These are phyloP conservation scores for Westerdykella aurantiaca DNA, from an alignment of 2,329 filamentous ascomycete species.

Conservation along the genomic window DNA sequence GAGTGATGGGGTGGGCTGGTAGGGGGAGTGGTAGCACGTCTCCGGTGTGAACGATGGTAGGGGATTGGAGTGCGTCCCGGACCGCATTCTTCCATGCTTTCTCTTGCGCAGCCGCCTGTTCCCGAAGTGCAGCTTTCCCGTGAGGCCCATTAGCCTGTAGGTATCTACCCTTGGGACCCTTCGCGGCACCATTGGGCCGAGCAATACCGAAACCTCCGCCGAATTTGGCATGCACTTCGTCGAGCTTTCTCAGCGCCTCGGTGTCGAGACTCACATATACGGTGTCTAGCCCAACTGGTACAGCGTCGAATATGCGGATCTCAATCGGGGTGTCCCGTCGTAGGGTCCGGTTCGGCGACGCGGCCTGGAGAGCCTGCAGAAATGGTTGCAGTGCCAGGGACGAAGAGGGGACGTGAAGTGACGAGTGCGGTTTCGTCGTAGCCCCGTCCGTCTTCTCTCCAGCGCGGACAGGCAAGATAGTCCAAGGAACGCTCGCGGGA, in stretches of 20 bases:
- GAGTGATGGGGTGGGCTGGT: slow-evolving; percentile 76
- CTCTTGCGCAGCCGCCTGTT: slow-evolving; percentile 27
- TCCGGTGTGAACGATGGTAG: slow-evolving; percentile 75
- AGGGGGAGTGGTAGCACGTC: slow-evolving; percentile 75
- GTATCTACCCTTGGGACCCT: slow-evolving; percentile 24
- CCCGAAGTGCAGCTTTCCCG: slow-evolving; percentile 11
- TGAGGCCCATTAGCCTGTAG: slow-evolving; percentile 36
- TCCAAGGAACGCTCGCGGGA: slow-evolving; percentile 67
- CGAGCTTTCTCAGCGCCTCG: slow-evolving; percentile 70
- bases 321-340: slow-evolving; percentile 74
- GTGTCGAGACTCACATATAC: slow-evolving; percentile 83
- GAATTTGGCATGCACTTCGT: slow-evolving; percentile 78
- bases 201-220: slow-evolving; percentile 53
- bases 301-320: slow-evolving; percentile 74
- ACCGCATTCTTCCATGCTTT: slow-evolving; percentile 44
- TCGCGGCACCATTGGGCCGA: slow-evolving; percentile 29
- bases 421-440: slow-evolving; percentile 58
- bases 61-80: slow-evolving; percentile 64
- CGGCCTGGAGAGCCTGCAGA: slow-evolving; percentile 62
- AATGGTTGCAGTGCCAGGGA: slow-evolving; percentile 75
- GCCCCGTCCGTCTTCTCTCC: slow-evolving; percentile 24
- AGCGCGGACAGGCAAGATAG: slow-evolving; percentile 68
- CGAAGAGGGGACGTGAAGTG: slow-evolving; percentile 69
- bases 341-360: slow-evolving; percentile 69
- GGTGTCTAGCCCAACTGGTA: slow-evolving; percentile 73